Conservation (phyloP, 371 early-diverging fungal species). For the Haplosporangium sp. region DNA sequence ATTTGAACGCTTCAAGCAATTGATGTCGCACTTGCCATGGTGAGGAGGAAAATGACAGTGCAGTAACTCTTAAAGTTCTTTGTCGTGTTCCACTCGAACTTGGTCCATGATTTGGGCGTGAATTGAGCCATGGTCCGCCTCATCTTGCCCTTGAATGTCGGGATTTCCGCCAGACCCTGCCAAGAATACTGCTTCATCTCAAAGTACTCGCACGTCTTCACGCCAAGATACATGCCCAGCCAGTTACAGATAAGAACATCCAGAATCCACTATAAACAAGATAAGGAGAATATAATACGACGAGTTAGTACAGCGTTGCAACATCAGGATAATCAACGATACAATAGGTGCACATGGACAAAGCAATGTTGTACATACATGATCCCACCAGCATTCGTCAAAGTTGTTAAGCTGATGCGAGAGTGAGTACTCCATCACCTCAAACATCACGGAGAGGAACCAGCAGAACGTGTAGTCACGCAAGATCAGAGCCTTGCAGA, state of each 20-base stretch:
- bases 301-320: not conserved
- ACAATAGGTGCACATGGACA: not conserved
- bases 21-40: conserved; percentile 29
- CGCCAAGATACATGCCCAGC: conserved; percentile 93
- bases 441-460: conserved; percentile 94
- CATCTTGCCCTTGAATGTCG: conserved; percentile 84
- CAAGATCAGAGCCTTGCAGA: conserved; percentile 90
- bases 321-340: not conserved
- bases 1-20: not conserved
- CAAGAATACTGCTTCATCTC: conserved; percentile 95
- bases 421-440: conserved; percentile 94
- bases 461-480: conserved; percentile 96
- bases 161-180: conserved; percentile 90
- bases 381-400: conserved; percentile 99
- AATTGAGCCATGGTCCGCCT: conserved; percentile 92
- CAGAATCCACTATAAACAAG: conserved; percentile 86
- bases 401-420: conserved; percentile 97
- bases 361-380: conserved; percentile 66
- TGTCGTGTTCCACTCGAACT: conserved; percentile 82
- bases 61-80: conserved; percentile 59
- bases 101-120: conserved; percentile 94
- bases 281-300: not conserved
- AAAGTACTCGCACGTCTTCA: conserved; percentile 97
- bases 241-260: conserved; percentile 96
- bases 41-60: conserved; percentile 52